phyloP scores from a whole-genome alignment of 345 rosid species.

The Eucalyptus cloeziana region DNA sequence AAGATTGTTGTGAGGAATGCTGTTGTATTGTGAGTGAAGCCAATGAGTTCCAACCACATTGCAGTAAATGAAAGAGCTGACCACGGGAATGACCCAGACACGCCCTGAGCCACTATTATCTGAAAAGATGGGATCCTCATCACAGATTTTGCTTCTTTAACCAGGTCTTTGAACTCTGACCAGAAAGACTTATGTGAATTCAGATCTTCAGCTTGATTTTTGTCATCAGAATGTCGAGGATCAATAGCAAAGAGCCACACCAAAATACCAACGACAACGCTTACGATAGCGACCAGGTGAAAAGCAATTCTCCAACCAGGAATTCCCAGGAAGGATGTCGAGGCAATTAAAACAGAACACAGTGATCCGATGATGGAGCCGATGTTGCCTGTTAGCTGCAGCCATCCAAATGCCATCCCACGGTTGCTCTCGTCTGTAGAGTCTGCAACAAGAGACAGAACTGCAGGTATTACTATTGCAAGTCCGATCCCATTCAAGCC shows the following conservation, averaged over 20 bases:
- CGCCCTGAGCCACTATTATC: constrained; percentile 84
- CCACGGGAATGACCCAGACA: constrained; percentile 81
- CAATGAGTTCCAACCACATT: constrained; percentile 88
- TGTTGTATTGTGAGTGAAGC: constrained; percentile 62
- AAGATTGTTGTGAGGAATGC: constrained; percentile 51
- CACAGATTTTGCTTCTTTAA: constrained; percentile 43
- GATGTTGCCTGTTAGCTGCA: constrained; percentile 41
- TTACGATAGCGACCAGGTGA: constrained; percentile 40
- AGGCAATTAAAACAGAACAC: constrained; percentile 47
- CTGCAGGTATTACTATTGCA: constrained; percentile 69
- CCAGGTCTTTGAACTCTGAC: constrained; percentile 43
- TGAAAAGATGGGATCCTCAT: constrained; percentile 57
- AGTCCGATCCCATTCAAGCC: constrained; percentile 83
- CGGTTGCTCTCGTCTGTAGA: constrained; percentile 71
- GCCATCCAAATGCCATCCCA: constrained; percentile 78
- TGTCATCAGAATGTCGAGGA: constrained; percentile 25
- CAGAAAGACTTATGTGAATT: constrained; percentile 25
- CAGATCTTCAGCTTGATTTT: constrained; percentile 3
- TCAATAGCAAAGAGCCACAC: constrained; percentile 52
- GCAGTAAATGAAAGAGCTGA: constrained; percentile 79
- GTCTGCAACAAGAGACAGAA: constrained; percentile 79
- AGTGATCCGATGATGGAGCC: constrained; percentile 56
- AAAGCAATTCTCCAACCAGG: constrained; percentile 79
- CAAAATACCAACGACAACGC: constrained; percentile 50
- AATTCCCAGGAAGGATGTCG: constrained; percentile 57